Base-by-base conservation (phyloP, 306 rosid genomes). In the Hippophae tibetana region DNA sequence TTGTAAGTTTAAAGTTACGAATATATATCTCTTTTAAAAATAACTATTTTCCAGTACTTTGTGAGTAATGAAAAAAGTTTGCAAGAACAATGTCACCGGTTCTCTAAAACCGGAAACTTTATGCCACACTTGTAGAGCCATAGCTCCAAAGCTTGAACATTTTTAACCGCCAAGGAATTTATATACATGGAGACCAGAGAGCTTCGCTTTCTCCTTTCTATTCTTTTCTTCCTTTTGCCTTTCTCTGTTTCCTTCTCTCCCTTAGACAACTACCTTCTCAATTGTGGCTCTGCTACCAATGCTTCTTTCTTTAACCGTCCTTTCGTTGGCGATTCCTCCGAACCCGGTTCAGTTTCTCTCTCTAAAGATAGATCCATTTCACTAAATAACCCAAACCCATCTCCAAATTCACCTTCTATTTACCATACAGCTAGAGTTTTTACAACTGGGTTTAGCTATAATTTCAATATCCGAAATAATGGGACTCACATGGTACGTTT, bases 361-460 rank as follows among this genome's bases (percentile, higher is more conserved):
- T 71, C 84, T 13, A 25, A 73, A 10, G 74, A 42, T 38, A 52
- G 65, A 42, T 75, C 95, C 64, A 63, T 86, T 74, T 47, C 81
- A 47, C 67, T 93, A 69, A 65, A 66, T 11, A 55, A 77, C 72
- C 81, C 56, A 57, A 80, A 72, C 70, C 88, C 94, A 57, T 62
- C 84, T 73, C 68, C 64, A 10, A 73, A 60, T 54, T 79, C 76
- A 6, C 63, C 83, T 0, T 0, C 70, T 54, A 52, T 88, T 71
- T 93, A 88, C 73, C 70, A 57, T 38, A 82, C 90, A 13, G 97
- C 99, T 5, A 84, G 95, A 79, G 89, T 88, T 69, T 93, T 93
- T 85, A 73, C 69, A 13, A 50, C 43, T 54, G 50, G 55, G 25
- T 87, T 80, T 45, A 69, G 68, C 61, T 93, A 88, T 81, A 72